Percentiles rank a stretch among this genome's conserved stretches.
phyloP scores from a whole-genome alignment of 768 basidiomycete species.

The Termitomyces eurrhizus region DNA sequence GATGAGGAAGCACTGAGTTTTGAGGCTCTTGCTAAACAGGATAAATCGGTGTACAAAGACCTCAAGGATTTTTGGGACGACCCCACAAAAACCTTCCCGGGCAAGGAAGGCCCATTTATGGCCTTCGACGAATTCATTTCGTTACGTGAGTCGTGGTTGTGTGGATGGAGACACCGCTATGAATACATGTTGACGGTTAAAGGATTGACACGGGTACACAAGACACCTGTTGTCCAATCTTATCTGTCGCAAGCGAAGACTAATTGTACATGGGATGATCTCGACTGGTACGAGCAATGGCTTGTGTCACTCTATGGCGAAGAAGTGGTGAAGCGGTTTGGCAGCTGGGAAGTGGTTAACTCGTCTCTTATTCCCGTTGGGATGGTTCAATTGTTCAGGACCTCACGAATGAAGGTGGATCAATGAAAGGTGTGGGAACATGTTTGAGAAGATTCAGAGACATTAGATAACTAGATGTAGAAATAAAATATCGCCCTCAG shows the following conservation, averaged over 20 bases:
- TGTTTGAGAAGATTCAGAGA: not conserved
- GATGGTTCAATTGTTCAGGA: slow-evolving; percentile 36
- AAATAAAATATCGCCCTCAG: no score
- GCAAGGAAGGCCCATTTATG: slow-evolving; percentile 13
- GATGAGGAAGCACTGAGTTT: slow-evolving; percentile 10
- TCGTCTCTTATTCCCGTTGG: slow-evolving; percentile 35
- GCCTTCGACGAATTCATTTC: slow-evolving; percentile 11
- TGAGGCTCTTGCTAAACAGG: slow-evolving; percentile 20
- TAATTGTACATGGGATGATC: slow-evolving; percentile 2
- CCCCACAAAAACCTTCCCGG: not conserved
- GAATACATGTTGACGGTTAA: slow-evolving; percentile 3
- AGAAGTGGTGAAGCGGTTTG: slow-evolving; percentile 35
- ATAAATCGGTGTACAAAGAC: slow-evolving; percentile 20
- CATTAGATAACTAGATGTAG: no score
- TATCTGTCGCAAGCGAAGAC: slow-evolving; percentile 2
- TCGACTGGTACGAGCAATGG: slow-evolving; percentile 32
- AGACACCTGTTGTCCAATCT: slow-evolving; percentile 4
- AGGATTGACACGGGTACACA: not conserved
- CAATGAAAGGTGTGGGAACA: slow-evolving; percentile 13
- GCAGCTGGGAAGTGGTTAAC: slow-evolving; percentile 36
- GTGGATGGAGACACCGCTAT: slow-evolving; percentile 11
- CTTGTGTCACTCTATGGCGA: slow-evolving; percentile 35
- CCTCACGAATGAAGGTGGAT: slow-evolving; percentile 29
- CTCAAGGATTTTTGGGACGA: not conserved
- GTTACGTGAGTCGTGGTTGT: slow-evolving; percentile 13